Percentiles rank a stretch among this genome's conserved stretches.
Conservation (phyloP, 2,329 filamentous ascomycete species). For the Nemania sp. region DNA sequence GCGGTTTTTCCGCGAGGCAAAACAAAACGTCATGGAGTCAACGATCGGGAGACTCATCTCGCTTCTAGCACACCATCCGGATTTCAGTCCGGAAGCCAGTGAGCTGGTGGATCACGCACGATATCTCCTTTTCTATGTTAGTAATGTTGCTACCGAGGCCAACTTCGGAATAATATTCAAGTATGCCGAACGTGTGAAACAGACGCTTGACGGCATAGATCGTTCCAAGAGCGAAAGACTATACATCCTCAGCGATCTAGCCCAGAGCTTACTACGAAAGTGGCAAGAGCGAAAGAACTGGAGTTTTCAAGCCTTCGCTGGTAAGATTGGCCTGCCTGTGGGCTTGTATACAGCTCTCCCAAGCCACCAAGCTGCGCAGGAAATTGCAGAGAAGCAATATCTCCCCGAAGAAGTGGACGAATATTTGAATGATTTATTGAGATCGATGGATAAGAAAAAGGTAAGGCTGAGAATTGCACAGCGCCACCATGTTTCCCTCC, state of each 20-base stretch:
- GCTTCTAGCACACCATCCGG: constrained; percentile 89
- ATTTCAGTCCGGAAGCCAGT: constrained; percentile 69
- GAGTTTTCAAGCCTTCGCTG: constrained; percentile 80
- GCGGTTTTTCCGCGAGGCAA: constrained; percentile 62
- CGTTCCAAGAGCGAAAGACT: constrained; percentile 71
- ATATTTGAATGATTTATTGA: constrained; percentile 69
- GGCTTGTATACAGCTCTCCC: constrained; percentile 77
- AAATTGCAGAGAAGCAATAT: constrained; percentile 84
- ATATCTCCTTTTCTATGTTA: constrained; percentile 89
- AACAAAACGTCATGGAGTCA: constrained; percentile 73
- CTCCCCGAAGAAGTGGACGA: constrained; percentile 77
- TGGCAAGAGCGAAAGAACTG: constrained; percentile 87
- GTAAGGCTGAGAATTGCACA: constrained; percentile 42
- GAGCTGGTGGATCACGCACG: constrained; percentile 80
- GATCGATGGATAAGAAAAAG: constrained; percentile 73
- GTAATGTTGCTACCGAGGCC: constrained; percentile 77
- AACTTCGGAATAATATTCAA: constrained; percentile 90
- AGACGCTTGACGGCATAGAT: constrained; percentile 78
- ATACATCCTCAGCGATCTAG: constrained; percentile 85
- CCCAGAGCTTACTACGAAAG: constrained; percentile 77
- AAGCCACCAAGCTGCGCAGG: constrained; percentile 76
- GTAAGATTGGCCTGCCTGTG: constrained; percentile 77
- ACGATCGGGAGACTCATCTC: constrained; percentile 82
- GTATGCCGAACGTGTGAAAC: constrained; percentile 90
- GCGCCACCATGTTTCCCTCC: not conserved